These are phyloP conservation scores for Hypoxylon sp. DNA, from an alignment of 2,329 filamentous ascomycete species.

Conservation along the genomic window DNA sequence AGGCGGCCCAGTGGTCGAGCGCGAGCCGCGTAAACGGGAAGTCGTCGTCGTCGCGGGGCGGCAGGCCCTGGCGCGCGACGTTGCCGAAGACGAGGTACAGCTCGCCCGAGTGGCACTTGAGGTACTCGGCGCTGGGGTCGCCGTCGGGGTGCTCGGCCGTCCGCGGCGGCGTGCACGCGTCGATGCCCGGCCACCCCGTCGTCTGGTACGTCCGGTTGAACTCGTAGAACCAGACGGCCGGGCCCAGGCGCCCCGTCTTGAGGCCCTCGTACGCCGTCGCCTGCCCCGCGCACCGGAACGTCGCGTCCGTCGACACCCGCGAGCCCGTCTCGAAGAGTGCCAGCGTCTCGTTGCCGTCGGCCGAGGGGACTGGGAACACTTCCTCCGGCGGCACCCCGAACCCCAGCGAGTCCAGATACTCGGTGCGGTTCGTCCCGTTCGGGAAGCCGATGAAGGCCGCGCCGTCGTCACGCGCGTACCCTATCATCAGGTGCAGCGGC, in stretches of 20 bases:
- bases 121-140: conserved; percentile 49
- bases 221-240: conserved; percentile 67
- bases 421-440: conserved; percentile 42
- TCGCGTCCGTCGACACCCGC: conserved; percentile 64
- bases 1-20: conserved; percentile 60
- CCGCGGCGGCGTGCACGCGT: conserved; percentile 55
- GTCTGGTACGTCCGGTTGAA: conserved; percentile 64
- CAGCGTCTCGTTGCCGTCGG: conserved; percentile 56
- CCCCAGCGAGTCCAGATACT: conserved; percentile 47
- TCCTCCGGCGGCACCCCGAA: conserved; percentile 45
- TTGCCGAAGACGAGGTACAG: conserved; percentile 63
- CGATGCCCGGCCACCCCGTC: conserved; percentile 61
- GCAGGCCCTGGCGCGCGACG: conserved; percentile 50
- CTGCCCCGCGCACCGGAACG: conserved; percentile 67
- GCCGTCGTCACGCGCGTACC: conserved; percentile 62
- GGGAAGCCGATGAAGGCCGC: conserved; percentile 62
- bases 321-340: conserved; percentile 64
- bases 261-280: conserved; percentile 63
- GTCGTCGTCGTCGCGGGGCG: conserved; percentile 56
- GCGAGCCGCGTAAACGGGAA: conserved; percentile 48
- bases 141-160: conserved; percentile 44
- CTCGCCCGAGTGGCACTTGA: conserved; percentile 66
- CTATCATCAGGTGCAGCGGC: conserved; percentile 64
- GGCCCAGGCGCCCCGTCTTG: conserved; percentile 53
- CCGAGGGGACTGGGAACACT: conserved; percentile 60